These are phyloP conservation scores for Chondrostereum purpureum DNA, from an alignment of 1,284 basidiomycete species.

Conservation along the genomic window DNA sequence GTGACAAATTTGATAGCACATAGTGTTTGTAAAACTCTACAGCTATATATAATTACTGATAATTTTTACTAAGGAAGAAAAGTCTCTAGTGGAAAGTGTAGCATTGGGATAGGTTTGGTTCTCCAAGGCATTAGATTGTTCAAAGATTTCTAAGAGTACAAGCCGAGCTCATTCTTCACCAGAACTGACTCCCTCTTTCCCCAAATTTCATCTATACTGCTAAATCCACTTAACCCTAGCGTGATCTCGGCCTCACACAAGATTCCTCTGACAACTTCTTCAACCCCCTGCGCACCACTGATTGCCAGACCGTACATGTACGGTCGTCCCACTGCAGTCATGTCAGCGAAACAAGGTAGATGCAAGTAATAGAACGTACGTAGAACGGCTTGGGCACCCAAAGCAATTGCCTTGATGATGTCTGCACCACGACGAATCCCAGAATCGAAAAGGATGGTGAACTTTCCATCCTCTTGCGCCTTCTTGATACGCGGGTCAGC, in stretches of 20 bases:
- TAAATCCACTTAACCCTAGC: conserved; percentile 4
- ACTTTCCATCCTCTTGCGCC: conserved; percentile 24
- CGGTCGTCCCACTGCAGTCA: conserved; percentile 38
- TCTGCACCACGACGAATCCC: conserved; percentile 51
- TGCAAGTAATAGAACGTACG: too few relatives aligned
- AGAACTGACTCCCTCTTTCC: conserved; percentile 4
- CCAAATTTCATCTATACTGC: conserved; percentile 4
- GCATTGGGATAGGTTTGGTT: too few relatives aligned
- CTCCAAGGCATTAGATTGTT: too few relatives aligned
- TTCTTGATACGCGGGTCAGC: conserved; percentile 40
- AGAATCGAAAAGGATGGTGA: conserved; percentile 58
- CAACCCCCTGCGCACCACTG: conserved; percentile 39
- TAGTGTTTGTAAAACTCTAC: too few relatives aligned
- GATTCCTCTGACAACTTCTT: conserved; percentile 54
- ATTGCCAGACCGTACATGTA: conserved; percentile 48
- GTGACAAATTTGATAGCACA: too few relatives aligned
- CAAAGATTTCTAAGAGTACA: too few relatives aligned
- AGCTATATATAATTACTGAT: too few relatives aligned
- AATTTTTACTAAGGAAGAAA: too few relatives aligned
- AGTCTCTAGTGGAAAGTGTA: too few relatives aligned
- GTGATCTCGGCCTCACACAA: conserved; percentile 19
- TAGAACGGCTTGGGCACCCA: conserved; percentile 39
- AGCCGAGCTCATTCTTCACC: conserved; percentile 3
- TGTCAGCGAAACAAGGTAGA: too few relatives aligned
- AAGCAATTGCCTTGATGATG: conserved; percentile 52